Evolutionary conservation across 805 yeast genomes (phyloP).

Genomic region (Spathaspora sp.): DNA sequence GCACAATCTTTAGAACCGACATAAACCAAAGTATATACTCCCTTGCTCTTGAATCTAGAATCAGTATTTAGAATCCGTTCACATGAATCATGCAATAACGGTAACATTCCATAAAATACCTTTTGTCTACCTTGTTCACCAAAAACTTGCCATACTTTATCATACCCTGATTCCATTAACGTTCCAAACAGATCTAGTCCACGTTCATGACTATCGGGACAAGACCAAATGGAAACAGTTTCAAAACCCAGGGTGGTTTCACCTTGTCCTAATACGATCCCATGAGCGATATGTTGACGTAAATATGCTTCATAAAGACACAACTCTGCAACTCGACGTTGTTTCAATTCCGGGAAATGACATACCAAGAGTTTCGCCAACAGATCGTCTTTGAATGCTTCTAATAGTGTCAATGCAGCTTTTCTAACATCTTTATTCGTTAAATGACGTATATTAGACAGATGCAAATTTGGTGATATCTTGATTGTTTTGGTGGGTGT

Average conservation of each 20-base stretch:
- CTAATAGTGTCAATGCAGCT: conserved; percentile 36
- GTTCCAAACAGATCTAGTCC: conserved; percentile 45
- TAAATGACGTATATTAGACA: conserved; percentile 11
- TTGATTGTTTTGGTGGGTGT: neutral
- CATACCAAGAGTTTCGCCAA: conserved; percentile 28
- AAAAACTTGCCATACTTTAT: conserved; percentile 45
- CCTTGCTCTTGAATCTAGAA: conserved; percentile 30
- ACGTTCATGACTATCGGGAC: conserved; percentile 38
- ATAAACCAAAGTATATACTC: conserved; percentile 42
- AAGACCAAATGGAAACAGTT: conserved; percentile 54
- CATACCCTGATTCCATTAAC: conserved; percentile 51
- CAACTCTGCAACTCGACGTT: conserved; percentile 25
- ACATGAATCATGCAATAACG: conserved; percentile 46
- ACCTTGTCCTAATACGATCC: conserved; percentile 47
- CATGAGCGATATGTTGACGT: conserved; percentile 47
- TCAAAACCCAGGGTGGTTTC: conserved; percentile 43
- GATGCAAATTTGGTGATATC: neutral
- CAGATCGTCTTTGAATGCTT: conserved; percentile 31
- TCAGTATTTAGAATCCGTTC: conserved; percentile 43
- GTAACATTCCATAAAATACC: conserved; percentile 48
- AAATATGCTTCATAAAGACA: conserved; percentile 49
- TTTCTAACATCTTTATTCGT: conserved; percentile 21
- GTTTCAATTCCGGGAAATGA: conserved; percentile 19
- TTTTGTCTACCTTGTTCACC: conserved; percentile 48
- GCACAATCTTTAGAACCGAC: conserved; percentile 42